phyloP scores from a whole-genome alignment of 768 basidiomycete species.

The Crepidotus variabilis region DNA sequence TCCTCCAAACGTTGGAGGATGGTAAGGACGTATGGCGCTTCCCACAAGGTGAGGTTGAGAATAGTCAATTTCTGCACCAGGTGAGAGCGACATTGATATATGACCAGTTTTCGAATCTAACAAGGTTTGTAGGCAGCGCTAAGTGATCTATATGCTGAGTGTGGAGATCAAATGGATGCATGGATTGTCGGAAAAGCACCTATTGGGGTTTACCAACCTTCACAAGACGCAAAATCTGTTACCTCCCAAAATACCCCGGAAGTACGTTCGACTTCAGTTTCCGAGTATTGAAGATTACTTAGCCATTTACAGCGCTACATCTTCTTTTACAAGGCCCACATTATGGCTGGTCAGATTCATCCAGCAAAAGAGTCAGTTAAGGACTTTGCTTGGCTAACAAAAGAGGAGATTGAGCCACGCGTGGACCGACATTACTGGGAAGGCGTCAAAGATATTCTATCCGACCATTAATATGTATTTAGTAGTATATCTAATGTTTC shows the following conservation, averaged over 20 bases:
- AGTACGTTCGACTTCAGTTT: conserved; percentile 22
- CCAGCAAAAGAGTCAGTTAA: conserved; percentile 49
- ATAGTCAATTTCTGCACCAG: conserved; percentile 74
- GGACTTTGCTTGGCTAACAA: conserved; percentile 93
- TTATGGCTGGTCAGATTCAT: conserved; percentile 81
- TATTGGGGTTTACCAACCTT: conserved; percentile 70
- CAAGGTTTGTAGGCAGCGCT: conserved; percentile 58
- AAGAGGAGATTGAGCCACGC: conserved; percentile 76
- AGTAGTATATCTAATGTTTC: conserved; percentile 11
- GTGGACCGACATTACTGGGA: conserved; percentile 75
- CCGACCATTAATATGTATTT: conserved; percentile 46
- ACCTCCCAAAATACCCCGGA: conserved; percentile 24
- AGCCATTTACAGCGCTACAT: conserved; percentile 48
- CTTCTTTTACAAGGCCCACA: conserved; percentile 94
- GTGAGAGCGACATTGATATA: conserved; percentile 33
- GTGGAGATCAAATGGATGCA: conserved; percentile 82
- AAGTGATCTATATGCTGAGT: conserved; percentile 63
- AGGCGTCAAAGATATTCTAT: conserved; percentile 75
- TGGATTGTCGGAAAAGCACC: conserved; percentile 94
- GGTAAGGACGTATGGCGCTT: conserved; percentile 73
- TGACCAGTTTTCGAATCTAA: not conserved
- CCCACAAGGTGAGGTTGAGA: conserved; percentile 61
- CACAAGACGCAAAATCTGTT: conserved; percentile 24
- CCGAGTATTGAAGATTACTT: not conserved
- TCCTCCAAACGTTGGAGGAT: conserved; percentile 53